Evolutionary conservation across 2,329 filamentous ascomycete genomes (phyloP), one percentile per base, ranked within the genome.

Genomic region (Aspergillus luchuensis): DNA sequence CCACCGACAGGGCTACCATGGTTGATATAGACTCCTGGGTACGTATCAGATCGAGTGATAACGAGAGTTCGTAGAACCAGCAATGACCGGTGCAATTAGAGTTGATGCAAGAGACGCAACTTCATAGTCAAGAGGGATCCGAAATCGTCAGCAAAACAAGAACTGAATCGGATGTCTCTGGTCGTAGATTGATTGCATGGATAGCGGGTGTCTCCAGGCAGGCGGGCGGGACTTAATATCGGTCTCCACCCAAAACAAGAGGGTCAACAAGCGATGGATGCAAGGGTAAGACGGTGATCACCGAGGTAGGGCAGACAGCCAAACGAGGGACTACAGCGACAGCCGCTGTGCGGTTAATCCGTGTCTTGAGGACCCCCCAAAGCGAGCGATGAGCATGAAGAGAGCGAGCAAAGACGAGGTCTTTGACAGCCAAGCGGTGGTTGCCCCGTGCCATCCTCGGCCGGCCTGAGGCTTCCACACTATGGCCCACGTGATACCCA

Each of bases 1-100:
- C 58, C 61, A 45, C 57, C 17, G 56, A 36, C 48, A 63, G 41
- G 45, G 62, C 47, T 38, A 63, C 53, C 65, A 67, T 67, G 52
- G 50, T 59, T 33, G 50, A 17, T 49, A 51, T 56, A 41, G 17
- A 50, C 21, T 58, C 48, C 47, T 28, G 19, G 38, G 28, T 25
- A 21, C 11, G 23, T 25, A 28, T 13, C 11, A 36, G 30, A 30
- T 51, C 21, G 49, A 17, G 33, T 3, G 19, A 7, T 38, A 23
- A 49, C 25, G 33, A 47, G 19, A 45, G 45, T 17, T 19, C 15
- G 23, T 19, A 28, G 5, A 28, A 21, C 39, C 25, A 45, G 3
- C 5, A 23, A 25, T 47, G 25, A 33, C 15, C 28, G 15, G 47
- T 28, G 15, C 25, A 21, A 33, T 30, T 11, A 55, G n/a, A 19